Conservation (phyloP, 2,329 filamentous ascomycete genomes). For the Fusarium equiseti region DNA sequence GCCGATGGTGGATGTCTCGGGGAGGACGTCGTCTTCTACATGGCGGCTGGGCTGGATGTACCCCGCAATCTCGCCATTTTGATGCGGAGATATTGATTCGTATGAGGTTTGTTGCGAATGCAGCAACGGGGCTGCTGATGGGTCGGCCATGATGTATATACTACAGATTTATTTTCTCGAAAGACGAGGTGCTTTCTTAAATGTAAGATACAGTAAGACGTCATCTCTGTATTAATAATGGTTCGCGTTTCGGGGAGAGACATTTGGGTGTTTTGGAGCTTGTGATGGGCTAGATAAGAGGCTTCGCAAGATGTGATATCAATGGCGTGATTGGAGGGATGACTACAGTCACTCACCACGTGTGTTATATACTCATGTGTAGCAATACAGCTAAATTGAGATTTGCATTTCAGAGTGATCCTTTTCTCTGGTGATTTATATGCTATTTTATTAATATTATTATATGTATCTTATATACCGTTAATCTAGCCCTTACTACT, state of each 20-base stretch:
- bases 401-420: accelerated
- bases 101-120: slow-evolving; percentile 5
- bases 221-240: slow-evolving; percentile 25
- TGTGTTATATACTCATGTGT: background rate
- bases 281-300: slow-evolving; percentile 19
- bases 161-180: background rate
- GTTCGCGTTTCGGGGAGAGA: background rate
- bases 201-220: background rate
- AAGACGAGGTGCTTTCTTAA: slow-evolving; percentile 3
- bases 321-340: slow-evolving; percentile 39
- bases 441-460: background rate
- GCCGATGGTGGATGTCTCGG: slow-evolving; percentile 68
- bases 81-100: background rate
- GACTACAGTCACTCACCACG: background rate
- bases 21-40: slow-evolving; percentile 69
- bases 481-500: background rate
- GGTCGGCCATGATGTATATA: slow-evolving; percentile 7
- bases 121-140: slow-evolving; percentile 25
- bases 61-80: slow-evolving; percentile 13
- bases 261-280: slow-evolving; percentile 19
- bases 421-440: background rate
- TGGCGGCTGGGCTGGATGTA: slow-evolving; percentile 26
- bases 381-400: background rate
- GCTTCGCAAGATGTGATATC: slow-evolving; percentile 40
- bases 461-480: background rate